Percentiles rank a stretch among this genome's conserved stretches.
Conservation (phyloP, 768 basidiomycete genomes). For the Phlebiopsis gigantea region DNA sequence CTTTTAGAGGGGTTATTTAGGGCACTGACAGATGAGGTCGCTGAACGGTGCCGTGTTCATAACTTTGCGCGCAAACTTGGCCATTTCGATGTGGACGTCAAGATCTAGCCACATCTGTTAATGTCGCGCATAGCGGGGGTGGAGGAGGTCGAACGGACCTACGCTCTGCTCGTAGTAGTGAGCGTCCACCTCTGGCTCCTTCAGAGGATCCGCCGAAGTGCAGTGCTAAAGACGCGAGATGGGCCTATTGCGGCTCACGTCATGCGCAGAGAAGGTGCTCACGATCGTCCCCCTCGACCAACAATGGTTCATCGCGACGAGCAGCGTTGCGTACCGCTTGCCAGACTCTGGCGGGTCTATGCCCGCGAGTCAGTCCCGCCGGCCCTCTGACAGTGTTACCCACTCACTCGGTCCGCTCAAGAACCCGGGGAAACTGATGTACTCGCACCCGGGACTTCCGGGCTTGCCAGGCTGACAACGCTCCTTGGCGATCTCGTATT, state of each 20-base stretch:
- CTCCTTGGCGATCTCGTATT: slow-evolving; percentile 21
- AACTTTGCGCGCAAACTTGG: slow-evolving; percentile 23
- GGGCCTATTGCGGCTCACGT: not conserved
- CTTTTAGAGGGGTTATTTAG: too few species aligned
- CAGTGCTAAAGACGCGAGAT: slow-evolving; percentile 15
- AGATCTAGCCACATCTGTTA: slow-evolving; percentile 14
- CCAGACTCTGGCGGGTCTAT: slow-evolving; percentile 15
- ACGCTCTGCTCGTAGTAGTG: slow-evolving; percentile 26
- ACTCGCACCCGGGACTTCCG: slow-evolving; percentile 18
- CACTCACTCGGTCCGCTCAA: not conserved
- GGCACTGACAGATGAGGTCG: slow-evolving; percentile 9
- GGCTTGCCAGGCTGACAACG: slow-evolving; percentile 14
- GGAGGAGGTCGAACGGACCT: slow-evolving; percentile 14
- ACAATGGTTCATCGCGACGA: slow-evolving; percentile 20
- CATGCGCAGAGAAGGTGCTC: not conserved
- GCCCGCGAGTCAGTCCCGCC: too few species aligned
- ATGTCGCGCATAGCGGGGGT: not conserved
- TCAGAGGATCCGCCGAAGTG: slow-evolving; percentile 19
- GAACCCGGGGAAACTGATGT: slow-evolving; percentile 16
- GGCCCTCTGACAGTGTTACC: too few species aligned
- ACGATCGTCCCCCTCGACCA: slow-evolving; percentile 29
- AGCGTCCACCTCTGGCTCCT: slow-evolving; percentile 24
- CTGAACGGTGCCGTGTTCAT: slow-evolving; percentile 13
- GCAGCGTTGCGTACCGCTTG: slow-evolving; percentile 24
- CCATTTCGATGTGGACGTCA: slow-evolving; percentile 21